Evolutionary conservation across 345 rosid species (phyloP), one percentile per base, ranked within the genome.

Genomic region (Noccaea caerulescens): DNA sequence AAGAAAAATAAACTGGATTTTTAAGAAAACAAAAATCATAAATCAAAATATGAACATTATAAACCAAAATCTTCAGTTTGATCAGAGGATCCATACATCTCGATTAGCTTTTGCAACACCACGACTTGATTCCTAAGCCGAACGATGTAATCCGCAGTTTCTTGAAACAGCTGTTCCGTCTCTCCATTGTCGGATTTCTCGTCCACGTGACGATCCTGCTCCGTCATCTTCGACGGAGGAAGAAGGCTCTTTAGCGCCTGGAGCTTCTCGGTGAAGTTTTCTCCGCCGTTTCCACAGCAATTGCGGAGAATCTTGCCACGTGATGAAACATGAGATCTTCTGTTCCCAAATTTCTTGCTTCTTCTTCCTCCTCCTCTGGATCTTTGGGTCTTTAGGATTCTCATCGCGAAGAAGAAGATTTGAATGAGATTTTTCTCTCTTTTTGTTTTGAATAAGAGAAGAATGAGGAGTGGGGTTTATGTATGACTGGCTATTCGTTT

Each of bases 111-210:
- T 73, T 90, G 95, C 80, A 92, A 80, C 39, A 87, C 52, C 20
- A 83, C 63, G 39, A 86, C 95, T 63, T 87, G 93, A 38, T 85
- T 82, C 81, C 76, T 87, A 80, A 92, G 79, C 33, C 72, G 76
- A 12, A 88, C 65, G 60, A 93, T 93, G 77, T 93, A 93, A 63
- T 93, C 91, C 0, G 96, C 98, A 11, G 97, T 90, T 72, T 86
- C 90, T 68, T 76, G 82, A 75, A 93, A 88, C 83, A 93, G 63
- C 73, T 80, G 84, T 18, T 74, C 78, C 8, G 73, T 74, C 58
- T 58, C 72, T 50, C 46, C 78, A 27, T 56, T 5, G 8, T 83
- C 85, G 1, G 85, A 58, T 66, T 80, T 77, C 18, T 69, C 68
- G 6, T 12, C 63, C 45, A 69, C 82, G 6, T 62, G 80, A 12